phyloP scores from a whole-genome alignment of 352 stramenopile species.

The Phytophthora chlamydospora region DNA sequence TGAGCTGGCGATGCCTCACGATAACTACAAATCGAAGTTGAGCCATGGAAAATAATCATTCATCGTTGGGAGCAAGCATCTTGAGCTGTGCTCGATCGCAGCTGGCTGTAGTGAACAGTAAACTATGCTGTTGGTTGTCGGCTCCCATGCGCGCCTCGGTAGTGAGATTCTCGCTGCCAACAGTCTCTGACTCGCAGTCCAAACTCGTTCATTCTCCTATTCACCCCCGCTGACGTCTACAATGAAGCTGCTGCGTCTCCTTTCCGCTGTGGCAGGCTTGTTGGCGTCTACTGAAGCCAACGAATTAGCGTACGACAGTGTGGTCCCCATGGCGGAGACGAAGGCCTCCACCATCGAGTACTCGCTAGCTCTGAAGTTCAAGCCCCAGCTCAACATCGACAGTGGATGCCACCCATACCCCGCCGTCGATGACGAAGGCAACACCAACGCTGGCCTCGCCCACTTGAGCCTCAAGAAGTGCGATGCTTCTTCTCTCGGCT shows the following conservation, averaged over 20 bases:
- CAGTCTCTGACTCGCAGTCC: too few relatives aligned
- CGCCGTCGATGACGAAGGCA: slow-evolving; percentile 15
- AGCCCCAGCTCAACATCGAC: slow-evolving; percentile 27
- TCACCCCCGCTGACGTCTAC: background rate
- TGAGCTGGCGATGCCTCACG: too few relatives aligned
- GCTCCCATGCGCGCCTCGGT: too few relatives aligned
- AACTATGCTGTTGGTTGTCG: too few relatives aligned
- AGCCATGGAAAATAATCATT: too few relatives aligned
- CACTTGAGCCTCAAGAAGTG: slow-evolving; percentile 15
- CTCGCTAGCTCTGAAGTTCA: slow-evolving; percentile 20
- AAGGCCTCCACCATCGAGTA: background rate
- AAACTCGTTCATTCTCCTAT: slow-evolving; percentile 5
- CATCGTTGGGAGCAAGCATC: too few relatives aligned
- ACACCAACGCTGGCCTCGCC: slow-evolving; percentile 23
- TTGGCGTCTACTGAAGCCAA: slow-evolving; percentile 6
- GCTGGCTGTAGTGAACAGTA: too few relatives aligned
- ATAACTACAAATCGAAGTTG: too few relatives aligned
- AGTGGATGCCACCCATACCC: slow-evolving; percentile 24
- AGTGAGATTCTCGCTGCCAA: too few relatives aligned
- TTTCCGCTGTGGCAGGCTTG: slow-evolving; percentile 1
- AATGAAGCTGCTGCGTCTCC: slow-evolving; percentile 1
- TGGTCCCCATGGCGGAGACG: slow-evolving; percentile 16
- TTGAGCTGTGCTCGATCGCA: too few relatives aligned
- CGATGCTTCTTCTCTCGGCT: slow-evolving; percentile 5
- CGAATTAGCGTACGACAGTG: slow-evolving; percentile 18